A percentile compares a stretch with the other conserved stretches of the same genome.
phyloP scores from a whole-genome alignment of 208 protist species.

The Spongospora subterranea region DNA sequence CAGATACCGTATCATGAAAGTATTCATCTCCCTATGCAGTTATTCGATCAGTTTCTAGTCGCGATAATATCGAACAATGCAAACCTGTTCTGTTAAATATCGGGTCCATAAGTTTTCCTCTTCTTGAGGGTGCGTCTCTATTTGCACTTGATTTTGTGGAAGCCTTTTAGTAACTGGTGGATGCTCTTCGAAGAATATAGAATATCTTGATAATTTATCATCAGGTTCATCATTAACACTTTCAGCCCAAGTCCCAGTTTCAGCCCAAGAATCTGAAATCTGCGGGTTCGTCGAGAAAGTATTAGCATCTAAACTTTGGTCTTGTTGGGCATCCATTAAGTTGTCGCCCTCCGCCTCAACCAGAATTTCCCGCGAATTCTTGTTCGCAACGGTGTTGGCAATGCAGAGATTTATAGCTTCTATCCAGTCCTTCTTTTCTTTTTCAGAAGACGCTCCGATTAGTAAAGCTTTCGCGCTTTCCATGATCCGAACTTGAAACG shows the following conservation, averaged over 20 bases:
- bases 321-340: not conserved
- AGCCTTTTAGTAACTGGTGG: too few species aligned
- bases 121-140: not conserved
- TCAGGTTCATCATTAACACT: too few species aligned
- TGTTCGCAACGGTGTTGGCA: not conserved
- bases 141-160: not conserved
- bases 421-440: not conserved
- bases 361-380: not conserved
- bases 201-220: not conserved
- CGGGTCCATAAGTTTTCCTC: not conserved
- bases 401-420: not conserved
- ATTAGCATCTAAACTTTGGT: not conserved
- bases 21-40: not conserved
- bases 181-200: conserved; percentile 36
- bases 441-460: not conserved
- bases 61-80: not conserved
- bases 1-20: conserved; percentile 12
- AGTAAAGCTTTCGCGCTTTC: not conserved
- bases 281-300: not conserved
- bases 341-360: not conserved
- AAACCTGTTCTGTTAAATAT: conserved; percentile 34
- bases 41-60: not conserved
- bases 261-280: not conserved
- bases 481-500: conserved; percentile 12
- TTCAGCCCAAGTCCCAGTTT: not conserved